These are phyloP conservation scores for Colletotrichum sp. DNA, from an alignment of 2,329 filamentous ascomycete species.

Conservation along the genomic window DNA sequence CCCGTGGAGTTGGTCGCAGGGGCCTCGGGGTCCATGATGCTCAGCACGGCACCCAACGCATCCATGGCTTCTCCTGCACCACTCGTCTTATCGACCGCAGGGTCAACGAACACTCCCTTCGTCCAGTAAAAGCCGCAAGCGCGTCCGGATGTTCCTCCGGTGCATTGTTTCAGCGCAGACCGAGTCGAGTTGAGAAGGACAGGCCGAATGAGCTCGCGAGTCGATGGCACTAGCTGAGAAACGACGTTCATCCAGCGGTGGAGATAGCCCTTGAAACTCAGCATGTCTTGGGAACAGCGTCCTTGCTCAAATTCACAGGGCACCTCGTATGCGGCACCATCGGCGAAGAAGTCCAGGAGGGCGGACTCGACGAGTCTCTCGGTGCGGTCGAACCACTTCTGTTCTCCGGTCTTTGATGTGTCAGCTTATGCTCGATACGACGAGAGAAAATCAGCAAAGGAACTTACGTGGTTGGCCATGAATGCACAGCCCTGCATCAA, in stretches of 20 bases:
- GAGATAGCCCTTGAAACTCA: constrained; percentile 74
- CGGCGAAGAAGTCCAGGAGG: constrained; percentile 51
- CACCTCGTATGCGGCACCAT: constrained; percentile 65
- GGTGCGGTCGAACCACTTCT: constrained; percentile 57
- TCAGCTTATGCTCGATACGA: constrained; percentile 16
- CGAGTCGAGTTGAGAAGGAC: constrained; percentile 62
- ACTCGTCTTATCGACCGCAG: constrained; percentile 55
- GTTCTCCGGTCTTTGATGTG: constrained; percentile 24
- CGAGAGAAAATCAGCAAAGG: rapidly evolving
- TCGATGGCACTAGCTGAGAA: constrained; percentile 65
- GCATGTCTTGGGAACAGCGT: constrained; percentile 73
- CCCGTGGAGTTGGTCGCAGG: constrained; percentile 53
- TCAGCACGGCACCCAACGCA: constrained; percentile 57
- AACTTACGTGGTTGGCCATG: constrained; percentile 58
- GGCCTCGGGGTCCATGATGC: constrained; percentile 44
- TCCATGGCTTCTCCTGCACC: constrained; percentile 67
- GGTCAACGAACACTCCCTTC: constrained; percentile 45
- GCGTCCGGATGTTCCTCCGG: constrained; percentile 59
- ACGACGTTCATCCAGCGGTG: constrained; percentile 68
- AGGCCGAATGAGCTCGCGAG: constrained; percentile 57
- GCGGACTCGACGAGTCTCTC: constrained; percentile 55
- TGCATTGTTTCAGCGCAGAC: constrained; percentile 67
- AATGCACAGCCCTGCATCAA: constrained; percentile 60
- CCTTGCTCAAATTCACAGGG: constrained; percentile 63
- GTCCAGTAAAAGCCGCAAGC: constrained; percentile 71